Percentiles rank a stretch among this genome's conserved stretches.
Evolutionary conservation across 768 basidiomycete species (phyloP).

Genomic region (Kwoniella heveanensis): DNA sequence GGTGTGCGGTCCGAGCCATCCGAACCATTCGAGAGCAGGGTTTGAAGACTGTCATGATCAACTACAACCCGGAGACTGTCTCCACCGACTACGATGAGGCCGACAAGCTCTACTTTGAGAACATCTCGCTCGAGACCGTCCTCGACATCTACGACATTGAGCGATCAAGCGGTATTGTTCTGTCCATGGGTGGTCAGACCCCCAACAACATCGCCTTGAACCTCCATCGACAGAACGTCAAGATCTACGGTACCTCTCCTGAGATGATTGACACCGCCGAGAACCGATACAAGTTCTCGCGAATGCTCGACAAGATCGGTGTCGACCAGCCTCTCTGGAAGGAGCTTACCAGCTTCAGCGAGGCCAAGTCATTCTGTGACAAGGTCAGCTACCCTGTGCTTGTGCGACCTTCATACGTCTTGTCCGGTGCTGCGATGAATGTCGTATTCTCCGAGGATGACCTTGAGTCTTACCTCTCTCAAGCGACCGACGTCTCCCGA

Average conservation of each 20-base stretch:
- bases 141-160: constrained; percentile 95
- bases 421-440: constrained; percentile 99
- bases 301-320: constrained; percentile 93
- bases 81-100: constrained; percentile 99
- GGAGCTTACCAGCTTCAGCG: constrained; percentile 87
- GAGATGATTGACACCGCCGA: constrained; percentile 99
- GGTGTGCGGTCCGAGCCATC: constrained; percentile 98
- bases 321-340: constrained; percentile 98
- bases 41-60: constrained; percentile 95
- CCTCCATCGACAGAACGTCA: constrained; percentile 94
- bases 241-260: constrained; percentile 96
- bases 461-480: constrained; percentile 84
- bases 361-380: constrained; percentile 84
- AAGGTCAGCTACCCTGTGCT: constrained; percentile 94
- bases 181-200: constrained; percentile 98
- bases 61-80: constrained; percentile 99
- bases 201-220: constrained; percentile 98
- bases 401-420: constrained; percentile 94
- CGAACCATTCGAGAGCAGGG: constrained; percentile 93
- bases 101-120: constrained; percentile 97
- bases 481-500: constrained; percentile 92
- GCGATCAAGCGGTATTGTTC: constrained; percentile 82
- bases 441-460: constrained; percentile 93
- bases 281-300: constrained; percentile 99
- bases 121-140: constrained; percentile 93